Conservation (phyloP, 2,329 filamentous ascomycete genomes). For the Cadophora gregata region DNA sequence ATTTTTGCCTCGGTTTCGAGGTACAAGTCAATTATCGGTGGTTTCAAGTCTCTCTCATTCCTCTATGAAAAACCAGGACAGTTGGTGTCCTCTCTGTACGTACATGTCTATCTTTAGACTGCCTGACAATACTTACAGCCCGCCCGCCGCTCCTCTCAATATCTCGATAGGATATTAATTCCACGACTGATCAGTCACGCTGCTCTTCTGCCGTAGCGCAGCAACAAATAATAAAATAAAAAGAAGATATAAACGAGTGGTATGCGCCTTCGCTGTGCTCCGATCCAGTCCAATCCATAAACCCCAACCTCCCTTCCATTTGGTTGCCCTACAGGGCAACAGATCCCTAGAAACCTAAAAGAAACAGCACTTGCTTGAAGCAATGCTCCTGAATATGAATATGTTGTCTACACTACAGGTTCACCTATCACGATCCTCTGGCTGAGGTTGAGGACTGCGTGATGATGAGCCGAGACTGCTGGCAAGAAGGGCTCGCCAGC, state of each 20-base stretch:
- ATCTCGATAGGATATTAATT: not conserved
- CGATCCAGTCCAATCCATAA: conserved; percentile 30
- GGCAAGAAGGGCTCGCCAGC: conserved; percentile 38
- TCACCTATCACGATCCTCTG: conserved; percentile 42
- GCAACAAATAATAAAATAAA: conserved; percentile 4
- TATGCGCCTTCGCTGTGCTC: conserved; percentile 41
- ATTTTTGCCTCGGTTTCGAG: too few relatives aligned
- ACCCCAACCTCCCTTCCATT: not conserved
- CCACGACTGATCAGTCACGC: not conserved
- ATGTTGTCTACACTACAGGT: too few relatives aligned
- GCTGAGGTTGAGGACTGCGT: conserved; percentile 32
- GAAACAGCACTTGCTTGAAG: conserved; percentile 24
- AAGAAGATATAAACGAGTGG: conserved; percentile 36
- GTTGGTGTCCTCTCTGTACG: not conserved
- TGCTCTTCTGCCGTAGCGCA: not conserved
- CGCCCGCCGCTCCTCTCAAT: not conserved
- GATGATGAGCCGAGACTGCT: conserved; percentile 38
- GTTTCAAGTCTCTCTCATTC: not conserved
- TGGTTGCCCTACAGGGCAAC: conserved; percentile 22
- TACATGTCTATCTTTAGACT: not conserved
- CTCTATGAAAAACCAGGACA: not conserved
- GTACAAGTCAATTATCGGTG: not conserved
- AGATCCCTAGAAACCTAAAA: conserved; percentile 34
- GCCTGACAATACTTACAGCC: conserved; percentile 4
- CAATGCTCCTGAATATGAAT: not conserved